Percentiles rank a stretch among this genome's conserved stretches.
These are phyloP conservation scores for Ogataea thermomethanolica DNA, from an alignment of 805 yeast species.

Conservation along the genomic window DNA sequence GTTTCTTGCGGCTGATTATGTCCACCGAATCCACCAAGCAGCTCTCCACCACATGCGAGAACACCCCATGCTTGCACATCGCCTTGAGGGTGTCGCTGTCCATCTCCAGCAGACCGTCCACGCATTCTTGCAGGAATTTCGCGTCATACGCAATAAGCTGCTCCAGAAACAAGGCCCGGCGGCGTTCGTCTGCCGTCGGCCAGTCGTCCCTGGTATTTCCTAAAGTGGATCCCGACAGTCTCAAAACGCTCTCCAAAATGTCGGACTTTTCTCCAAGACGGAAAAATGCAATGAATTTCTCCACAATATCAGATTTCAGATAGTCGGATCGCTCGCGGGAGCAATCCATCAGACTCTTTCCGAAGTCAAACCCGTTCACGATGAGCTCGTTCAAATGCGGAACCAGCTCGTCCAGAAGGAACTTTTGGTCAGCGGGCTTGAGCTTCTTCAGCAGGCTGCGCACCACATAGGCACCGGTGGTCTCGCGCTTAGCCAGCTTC, in stretches of 20 bases:
- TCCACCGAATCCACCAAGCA: conserved; percentile 49
- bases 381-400: conserved; percentile 63
- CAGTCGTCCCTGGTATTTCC: conserved; percentile 84
- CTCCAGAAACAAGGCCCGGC: conserved; percentile 72
- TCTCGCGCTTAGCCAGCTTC: conserved; percentile 73
- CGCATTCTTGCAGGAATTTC: conserved; percentile 51
- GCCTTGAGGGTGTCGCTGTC: conserved; percentile 60
- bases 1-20: conserved; percentile 52
- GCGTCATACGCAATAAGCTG: conserved; percentile 67
- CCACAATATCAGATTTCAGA: conserved; percentile 55
- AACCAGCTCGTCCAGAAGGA: conserved; percentile 58
- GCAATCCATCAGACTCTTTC: conserved; percentile 62
- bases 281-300: conserved; percentile 44
- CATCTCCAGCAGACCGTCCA: conserved; percentile 57
- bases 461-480: conserved; percentile 79
- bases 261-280: conserved; percentile 34
- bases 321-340: conserved; percentile 57
- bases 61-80: conserved; percentile 86
- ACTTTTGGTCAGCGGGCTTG: conserved; percentile 58
- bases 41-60: conserved; percentile 81
- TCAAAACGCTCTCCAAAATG: conserved; percentile 65
- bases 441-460: conserved; percentile 65
- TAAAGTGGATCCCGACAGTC: conserved; percentile 64
- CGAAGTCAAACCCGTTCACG: conserved; percentile 68
- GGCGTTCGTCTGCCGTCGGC: conserved; percentile 89